These are phyloP conservation scores for Mucor circinelloides DNA, from an alignment of 371 early-diverging fungal genomes.

Conservation along the genomic window DNA sequence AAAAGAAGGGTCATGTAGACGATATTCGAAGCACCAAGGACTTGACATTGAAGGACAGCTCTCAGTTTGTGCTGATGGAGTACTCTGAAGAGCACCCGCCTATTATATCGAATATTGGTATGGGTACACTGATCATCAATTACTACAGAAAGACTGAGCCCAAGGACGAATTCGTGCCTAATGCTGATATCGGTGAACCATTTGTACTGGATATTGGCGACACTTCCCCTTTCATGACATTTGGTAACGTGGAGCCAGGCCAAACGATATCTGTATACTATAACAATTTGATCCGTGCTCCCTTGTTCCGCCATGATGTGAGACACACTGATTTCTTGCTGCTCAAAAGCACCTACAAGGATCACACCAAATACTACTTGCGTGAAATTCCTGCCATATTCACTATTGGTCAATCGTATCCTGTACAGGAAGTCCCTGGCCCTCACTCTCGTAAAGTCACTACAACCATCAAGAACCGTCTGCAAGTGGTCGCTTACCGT, in stretches of 20 bases:
- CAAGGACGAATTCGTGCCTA: constrained; percentile 78
- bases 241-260: constrained; percentile 96
- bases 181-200: constrained; percentile 83
- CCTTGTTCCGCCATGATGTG: constrained; percentile 86
- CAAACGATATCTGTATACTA: constrained; percentile 86
- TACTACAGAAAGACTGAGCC: constrained; percentile 96
- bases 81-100: constrained; percentile 99
- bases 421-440: constrained; percentile 94
- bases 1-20: constrained; percentile 73
- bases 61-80: constrained; percentile 90
- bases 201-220: constrained; percentile 94
- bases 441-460: constrained; percentile 98
- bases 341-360: constrained; percentile 76
- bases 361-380: constrained; percentile 78
- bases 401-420: constrained; percentile 98
- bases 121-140: constrained; percentile 96
- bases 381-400: constrained; percentile 87
- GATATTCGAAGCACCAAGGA: constrained; percentile 87
- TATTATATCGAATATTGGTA: constrained; percentile 93
- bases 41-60: constrained; percentile 87
- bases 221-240: constrained; percentile 96
- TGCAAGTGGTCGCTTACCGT: constrained; percentile 92
- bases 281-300: constrained; percentile 98
- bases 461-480: constrained; percentile 88
- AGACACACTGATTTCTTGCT: constrained; percentile 86